Conservation (phyloP, 2,329 filamentous ascomycete species). For the Colletotrichum tamarilloi region DNA sequence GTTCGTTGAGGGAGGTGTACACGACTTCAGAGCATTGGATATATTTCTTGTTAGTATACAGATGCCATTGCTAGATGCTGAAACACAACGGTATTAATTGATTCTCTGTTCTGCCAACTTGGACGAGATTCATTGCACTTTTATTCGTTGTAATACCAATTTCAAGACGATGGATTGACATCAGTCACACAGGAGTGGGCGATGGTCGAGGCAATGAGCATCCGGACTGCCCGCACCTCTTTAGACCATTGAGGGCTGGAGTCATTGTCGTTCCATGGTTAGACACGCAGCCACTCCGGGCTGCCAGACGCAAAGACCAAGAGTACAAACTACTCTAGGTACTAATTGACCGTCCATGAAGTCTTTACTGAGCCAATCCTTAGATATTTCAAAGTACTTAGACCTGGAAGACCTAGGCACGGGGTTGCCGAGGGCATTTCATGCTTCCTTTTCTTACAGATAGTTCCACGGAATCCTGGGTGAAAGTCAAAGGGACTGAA, state of each 20-base stretch:
- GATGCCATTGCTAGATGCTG: not conserved
- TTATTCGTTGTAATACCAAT: not conserved
- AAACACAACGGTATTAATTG: too few species aligned
- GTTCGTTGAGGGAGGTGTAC: not conserved
- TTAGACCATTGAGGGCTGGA: not conserved
- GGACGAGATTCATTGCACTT: not conserved
- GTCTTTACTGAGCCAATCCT: too few species aligned
- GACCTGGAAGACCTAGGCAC: too few species aligned
- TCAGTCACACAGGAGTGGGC: not conserved
- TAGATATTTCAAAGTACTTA: too few species aligned
- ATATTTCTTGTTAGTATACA: not conserved
- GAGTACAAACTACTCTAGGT: not conserved
- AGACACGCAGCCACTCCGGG: not conserved
- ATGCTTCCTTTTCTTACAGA: too few species aligned
- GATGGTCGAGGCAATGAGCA: not conserved
- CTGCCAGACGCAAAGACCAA: not conserved
- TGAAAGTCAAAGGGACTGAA: too few species aligned
- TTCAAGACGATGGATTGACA: not conserved
- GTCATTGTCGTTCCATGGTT: not conserved
- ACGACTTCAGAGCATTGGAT: not conserved
- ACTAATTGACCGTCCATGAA: not conserved
- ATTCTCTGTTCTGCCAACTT: not conserved
- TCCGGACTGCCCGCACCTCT: not conserved
- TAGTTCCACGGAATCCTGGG: too few species aligned
- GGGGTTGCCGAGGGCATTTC: too few species aligned